phyloP scores from a whole-genome alignment of 495 filamentous ascomycete species.

The Lasiosphaeria miniovina region DNA sequence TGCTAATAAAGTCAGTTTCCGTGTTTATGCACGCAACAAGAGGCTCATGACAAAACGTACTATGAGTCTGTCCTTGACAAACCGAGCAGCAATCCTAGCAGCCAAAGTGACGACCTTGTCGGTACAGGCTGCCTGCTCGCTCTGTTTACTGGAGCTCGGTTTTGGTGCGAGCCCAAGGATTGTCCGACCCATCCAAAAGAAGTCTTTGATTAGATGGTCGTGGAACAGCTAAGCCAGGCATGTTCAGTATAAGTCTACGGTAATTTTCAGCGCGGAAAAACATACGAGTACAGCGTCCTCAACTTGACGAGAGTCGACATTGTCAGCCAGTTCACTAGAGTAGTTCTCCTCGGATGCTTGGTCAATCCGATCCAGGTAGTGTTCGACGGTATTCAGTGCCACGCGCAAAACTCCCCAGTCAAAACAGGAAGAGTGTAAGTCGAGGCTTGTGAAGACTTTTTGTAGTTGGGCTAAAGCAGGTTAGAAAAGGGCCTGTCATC shows the following conservation, averaged over 20 bases:
- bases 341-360: conserved; percentile 34
- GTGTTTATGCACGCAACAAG: not conserved
- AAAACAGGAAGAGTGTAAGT: conserved; percentile 33
- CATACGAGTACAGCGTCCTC: conserved; percentile 44
- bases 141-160: conserved; percentile 16
- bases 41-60: conserved; percentile 16
- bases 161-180: conserved; percentile 23
- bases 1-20: conserved; percentile 25
- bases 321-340: conserved; percentile 26
- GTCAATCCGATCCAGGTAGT: conserved; percentile 38
- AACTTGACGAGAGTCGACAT: conserved; percentile 30
- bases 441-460: conserved; percentile 42
- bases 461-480: conserved; percentile 36
- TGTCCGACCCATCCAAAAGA: conserved; percentile 42
- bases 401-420: conserved; percentile 43
- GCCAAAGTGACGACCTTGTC: conserved; percentile 39
- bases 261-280: not conserved
- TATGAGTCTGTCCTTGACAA: conserved; percentile 39
- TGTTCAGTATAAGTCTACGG: not conserved
- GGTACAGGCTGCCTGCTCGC: conserved; percentile 31
- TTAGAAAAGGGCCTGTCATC: not conserved
- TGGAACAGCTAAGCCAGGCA: conserved; percentile 31
- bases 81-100: conserved; percentile 38
- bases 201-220: conserved; percentile 35
- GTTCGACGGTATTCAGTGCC: conserved; percentile 37